Base-by-base conservation (phyloP, 108 stramenopile species). In the Pseudonitzschia delicatissima region DNA sequence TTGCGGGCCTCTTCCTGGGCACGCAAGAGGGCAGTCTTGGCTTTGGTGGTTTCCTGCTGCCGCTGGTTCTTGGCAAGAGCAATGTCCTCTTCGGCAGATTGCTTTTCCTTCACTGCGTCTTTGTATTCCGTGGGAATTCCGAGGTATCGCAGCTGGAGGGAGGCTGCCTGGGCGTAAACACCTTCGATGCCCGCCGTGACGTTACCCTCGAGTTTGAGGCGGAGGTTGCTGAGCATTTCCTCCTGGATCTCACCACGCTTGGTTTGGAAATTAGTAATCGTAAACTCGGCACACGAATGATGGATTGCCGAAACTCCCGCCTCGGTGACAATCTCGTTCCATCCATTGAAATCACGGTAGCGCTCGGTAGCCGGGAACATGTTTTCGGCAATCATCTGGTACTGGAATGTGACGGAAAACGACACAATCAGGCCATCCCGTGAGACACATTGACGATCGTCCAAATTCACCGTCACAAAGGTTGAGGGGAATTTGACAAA, bases 401-500 rank as follows among this genome's bases (percentile, higher is more conserved):
- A 82, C 45, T 82, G 77, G 66, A 70, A 80, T 51, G 82, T 77
- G 25, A 73, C 78, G 13, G 34, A n/a, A 52, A 77, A 80, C 6
- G 17, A 31, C 12, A 83, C 76, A 20, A 48, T 35, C 6, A 83
- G 50, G 7, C 82, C 82, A 59, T 83, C 82, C 26, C 62, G 47
- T 5, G 78, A 80, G 12, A 83, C 67, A 49, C 82, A 83, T 12
- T 68, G 70, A 6, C 70, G 69, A 45, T 64, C 55, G 0, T 66
- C 44, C 15, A 78, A 37, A 59, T 76, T 76, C 6, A 53, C 69
- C 25, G 67, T 76, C 27, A 80, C 63, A 42, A 67, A 79, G 11
- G 76, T 80, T n/a, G 78, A 77, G 11, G 82, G 78, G 50, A 83
- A 83, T 44, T 83, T 83, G 60, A 83, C 70, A 49, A 83, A 80